Conservation (phyloP, 495 filamentous ascomycete genomes). For the Podospora pseudopauciseta region DNA sequence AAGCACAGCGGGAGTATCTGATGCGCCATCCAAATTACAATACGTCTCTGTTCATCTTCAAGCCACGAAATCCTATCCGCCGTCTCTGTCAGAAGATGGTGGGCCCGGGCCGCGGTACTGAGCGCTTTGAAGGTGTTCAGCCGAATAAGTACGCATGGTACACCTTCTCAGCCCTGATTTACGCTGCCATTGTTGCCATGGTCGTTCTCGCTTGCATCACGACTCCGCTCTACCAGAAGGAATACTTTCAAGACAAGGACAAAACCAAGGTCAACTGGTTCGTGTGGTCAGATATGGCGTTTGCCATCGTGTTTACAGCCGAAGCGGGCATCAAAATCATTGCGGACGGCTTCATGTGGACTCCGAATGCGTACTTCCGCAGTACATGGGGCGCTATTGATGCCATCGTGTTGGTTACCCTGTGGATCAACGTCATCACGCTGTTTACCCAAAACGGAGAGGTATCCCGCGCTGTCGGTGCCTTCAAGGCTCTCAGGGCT, state of each 20-base stretch:
- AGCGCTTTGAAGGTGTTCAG: slow-evolving; percentile 79
- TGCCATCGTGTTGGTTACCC: slow-evolving; percentile 83
- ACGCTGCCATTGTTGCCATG: slow-evolving; percentile 93
- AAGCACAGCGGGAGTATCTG: slow-evolving; percentile 86
- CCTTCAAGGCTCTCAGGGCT: slow-evolving; percentile 97
- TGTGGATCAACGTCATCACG: slow-evolving; percentile 93
- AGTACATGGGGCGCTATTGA: slow-evolving; percentile 98
- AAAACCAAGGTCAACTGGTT: slow-evolving; percentile 74
- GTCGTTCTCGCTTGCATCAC: slow-evolving; percentile 92
- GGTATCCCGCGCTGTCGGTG: slow-evolving; percentile 84
- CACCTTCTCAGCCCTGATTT: slow-evolving; percentile 87
- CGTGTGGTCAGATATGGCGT: slow-evolving; percentile 83
- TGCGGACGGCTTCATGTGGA: slow-evolving; percentile 95
- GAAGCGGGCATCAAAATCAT: slow-evolving; percentile 92
- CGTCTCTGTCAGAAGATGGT: slow-evolving; percentile 85
- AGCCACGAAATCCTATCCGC: slow-evolving; percentile 68
- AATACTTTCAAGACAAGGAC: slow-evolving; percentile 56
- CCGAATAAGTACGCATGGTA: slow-evolving; percentile 90
- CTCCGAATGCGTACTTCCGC: slow-evolving; percentile 94
- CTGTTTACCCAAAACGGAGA: slow-evolving; percentile 72
- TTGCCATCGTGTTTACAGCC: slow-evolving; percentile 80
- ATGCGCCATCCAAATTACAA: slow-evolving; percentile 87
- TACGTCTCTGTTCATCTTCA: slow-evolving; percentile 84
- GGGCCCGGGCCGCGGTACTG: slow-evolving; percentile 80
- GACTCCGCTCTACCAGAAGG: slow-evolving; percentile 86